Base-by-base conservation (phyloP, 805 yeast species). In the Candida maesae region DNA sequence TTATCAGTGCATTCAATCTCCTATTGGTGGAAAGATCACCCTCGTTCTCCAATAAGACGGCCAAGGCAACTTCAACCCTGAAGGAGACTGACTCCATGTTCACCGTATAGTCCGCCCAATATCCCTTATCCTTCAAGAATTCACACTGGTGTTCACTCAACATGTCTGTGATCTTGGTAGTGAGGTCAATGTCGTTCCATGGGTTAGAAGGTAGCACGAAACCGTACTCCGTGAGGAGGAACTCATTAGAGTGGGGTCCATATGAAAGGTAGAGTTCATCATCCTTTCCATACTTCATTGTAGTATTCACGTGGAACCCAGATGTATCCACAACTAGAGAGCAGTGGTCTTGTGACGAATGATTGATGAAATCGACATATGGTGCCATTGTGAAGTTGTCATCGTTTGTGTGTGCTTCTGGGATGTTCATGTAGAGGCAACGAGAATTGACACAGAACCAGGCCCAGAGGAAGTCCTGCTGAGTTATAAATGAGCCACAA, bases 391-490 rank as follows among this genome's bases (percentile, higher is more conserved):
- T 87, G 66, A 91, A 81, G 58, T 85, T 83, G 50, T 83, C 87
- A 19, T 66, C 74, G 3, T 58, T 56, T 14, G 67, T 64, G 42
- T 73, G 71, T 26, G 73, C 71, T 35, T 73, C 69, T 1, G 84
- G 80, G 2, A 86, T 62, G 3, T 74, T 71, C 81, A 82, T 80
- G 59, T 88, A 90, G 6, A 91, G 67, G 59, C 98, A 91, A 64
- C 99, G 80, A 2, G 97, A 83, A 58, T 93, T 91, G 42, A 90
- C 85, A 53, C 91, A 81, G 53, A 85, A 70, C 95, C 96, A 91
- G 0, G 84, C 77, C 76, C 87, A 79, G 10, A 81, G 53, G 50
- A 73, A 81, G 4, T 39, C 40, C 6, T 38, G 39, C 14, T 35
- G 40, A 1, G 41, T 23, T 3, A 53, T 14, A 5, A 30, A 8